Base-by-base conservation (phyloP, 2,329 filamentous ascomycete species). In the Botrytis medusae region DNA sequence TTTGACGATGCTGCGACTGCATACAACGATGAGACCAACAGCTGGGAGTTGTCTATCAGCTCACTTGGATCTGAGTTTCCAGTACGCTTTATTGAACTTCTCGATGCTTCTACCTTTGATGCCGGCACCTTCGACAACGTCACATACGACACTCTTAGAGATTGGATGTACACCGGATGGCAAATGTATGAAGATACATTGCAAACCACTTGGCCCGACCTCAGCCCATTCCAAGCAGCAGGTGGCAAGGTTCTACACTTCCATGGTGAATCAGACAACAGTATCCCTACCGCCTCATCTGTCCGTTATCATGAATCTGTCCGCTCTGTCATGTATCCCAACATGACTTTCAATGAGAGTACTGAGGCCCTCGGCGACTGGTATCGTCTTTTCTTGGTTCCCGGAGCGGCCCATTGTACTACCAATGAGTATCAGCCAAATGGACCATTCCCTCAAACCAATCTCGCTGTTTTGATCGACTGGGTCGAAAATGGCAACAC, bases 381-480 rank as follows among this genome's bases (percentile, higher is more conserved):
- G 83, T 90, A 88, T 79, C 83, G 85, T 70, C 82, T 89, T 60
- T 89, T 84, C 80, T 83, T 88, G 0, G 77, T 89, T 34, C 87
- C 87, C 0, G 86, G 86, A 40, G 87, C 84, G 0, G 86, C 81
- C 0, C 86, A 88, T 80, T 89, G 87, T 75, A 79, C 82, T 0
- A 77, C 80, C 44, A 87, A 86, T 79, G 71, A 78, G 5, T 79
- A 84, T 2, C 83, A 86, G 79, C 84, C 84, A 0, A 70, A 46
- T 32, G 75, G 74, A 9, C 74, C 74, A 1, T 77, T 74, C 69
- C 75, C 74, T 25, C 85, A 89, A 76, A 89, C 89, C 9, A 90
- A 92, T 61, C 89, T 93, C 80, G 88, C 90, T 3, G 92, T 90
- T 2, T 88, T 90, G n/a, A 92, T 93, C 79, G 89, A 93, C 78